Evolutionary conservation across 495 filamentous ascomycete genomes (phyloP), one percentile per base, ranked within the genome.

Genomic region (Bacidia gigantensis): DNA sequence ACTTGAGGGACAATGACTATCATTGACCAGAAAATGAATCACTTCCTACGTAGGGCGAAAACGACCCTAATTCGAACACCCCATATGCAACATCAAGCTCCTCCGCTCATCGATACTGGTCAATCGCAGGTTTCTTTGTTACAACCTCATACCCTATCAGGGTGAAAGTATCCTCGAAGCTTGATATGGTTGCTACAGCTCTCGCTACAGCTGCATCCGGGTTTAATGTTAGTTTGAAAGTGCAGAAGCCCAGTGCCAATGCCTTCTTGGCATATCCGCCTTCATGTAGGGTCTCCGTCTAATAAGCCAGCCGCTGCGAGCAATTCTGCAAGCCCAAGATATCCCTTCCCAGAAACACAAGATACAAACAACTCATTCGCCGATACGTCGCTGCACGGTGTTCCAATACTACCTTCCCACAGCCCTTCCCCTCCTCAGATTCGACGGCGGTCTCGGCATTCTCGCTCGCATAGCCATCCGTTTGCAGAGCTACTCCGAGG

Each of bases 391-490:
- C 60, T 61, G 2, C 62, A 60, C 42, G 63, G 61, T 22, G 64
- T 65, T n/a, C 64, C 66, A 3, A 52, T 56, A 24, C 21, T 57
- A 58, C 26, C 57, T 43, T 46, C 40, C 17, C 29, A 46, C 35
- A 24, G 49, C 53, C 32, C 55, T 32, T 29, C 39, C 41, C 45
- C 49, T 32, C 29, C 14, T 43, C 26, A 29, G 38, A 38, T 24
- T 14, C 55, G 51, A 32, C 58, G 56, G 51, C 61, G 58, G 44
- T 68, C 65, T 52, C 61, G 71, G 44, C 84, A 89, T 65, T 66
- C 70, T 14, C 82, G 84, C 47, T 86, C 84, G 41, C 76, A 82
- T 70, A 89, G 85, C 64, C 82, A 89, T 56, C 82, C 83, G 3
- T 84, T 87, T 54, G 77, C 81, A 2, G 80, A 80, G 24, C 80